Percentiles rank a stretch among this genome's conserved stretches.
Conservation (phyloP, 73 alveolate species). For the Tetrahymena thermophila region DNA sequence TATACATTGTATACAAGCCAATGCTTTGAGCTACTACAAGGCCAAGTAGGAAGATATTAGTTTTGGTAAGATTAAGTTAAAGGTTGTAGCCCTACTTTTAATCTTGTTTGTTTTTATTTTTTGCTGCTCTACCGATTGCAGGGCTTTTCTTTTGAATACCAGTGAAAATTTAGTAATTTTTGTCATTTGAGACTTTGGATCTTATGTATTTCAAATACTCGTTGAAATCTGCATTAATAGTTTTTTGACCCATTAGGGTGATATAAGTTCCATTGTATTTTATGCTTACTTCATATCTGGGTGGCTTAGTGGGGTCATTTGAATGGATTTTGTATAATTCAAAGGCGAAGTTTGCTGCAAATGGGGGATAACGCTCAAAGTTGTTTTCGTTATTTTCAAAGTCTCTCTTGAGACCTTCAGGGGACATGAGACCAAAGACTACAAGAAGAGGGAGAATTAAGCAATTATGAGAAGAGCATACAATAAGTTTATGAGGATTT, state of each 20-base stretch:
- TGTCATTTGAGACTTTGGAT: neutral
- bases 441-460: neutral
- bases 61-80: neutral
- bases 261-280: neutral
- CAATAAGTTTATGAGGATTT: neutral
- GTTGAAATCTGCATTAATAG: neutral
- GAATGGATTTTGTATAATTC: neutral
- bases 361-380: neutral
- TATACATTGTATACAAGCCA: neutral
- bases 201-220: neutral
- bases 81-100: neutral
- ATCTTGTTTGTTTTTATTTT: neutral
- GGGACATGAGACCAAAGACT: neutral
- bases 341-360: neutral
- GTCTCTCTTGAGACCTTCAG: neutral
- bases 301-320: neutral
- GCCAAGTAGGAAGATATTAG: neutral
- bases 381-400: neutral
- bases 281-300: neutral
- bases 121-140: neutral
- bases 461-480: neutral
- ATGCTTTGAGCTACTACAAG: neutral
- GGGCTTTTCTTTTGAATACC: neutral
- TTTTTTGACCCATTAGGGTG: neutral
- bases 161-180: neutral